Evolutionary conservation across 768 basidiomycete genomes (phyloP).

Genomic region (Inosperma sp.): DNA sequence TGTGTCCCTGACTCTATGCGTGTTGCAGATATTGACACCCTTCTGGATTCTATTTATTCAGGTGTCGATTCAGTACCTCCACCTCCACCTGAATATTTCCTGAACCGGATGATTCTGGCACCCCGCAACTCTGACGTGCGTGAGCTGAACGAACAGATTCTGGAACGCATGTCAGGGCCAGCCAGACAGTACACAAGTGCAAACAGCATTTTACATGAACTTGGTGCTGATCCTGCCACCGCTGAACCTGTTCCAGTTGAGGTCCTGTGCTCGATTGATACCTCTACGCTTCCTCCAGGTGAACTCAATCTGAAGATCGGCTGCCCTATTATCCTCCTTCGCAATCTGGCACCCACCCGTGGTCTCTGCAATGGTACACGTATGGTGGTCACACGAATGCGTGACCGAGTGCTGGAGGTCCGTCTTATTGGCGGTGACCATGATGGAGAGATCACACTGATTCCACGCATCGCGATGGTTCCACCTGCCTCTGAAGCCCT

Average conservation of each 20-base stretch:
- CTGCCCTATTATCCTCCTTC: conserved; percentile 30
- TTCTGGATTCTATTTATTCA: conserved; percentile 28
- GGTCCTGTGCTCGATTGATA: conserved; percentile 31
- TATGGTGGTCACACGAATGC: conserved; percentile 19
- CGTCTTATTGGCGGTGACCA: conserved; percentile 34
- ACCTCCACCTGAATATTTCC: conserved; percentile 25
- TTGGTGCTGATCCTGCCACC: conserved; percentile 15
- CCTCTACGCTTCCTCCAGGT: conserved; percentile 33
- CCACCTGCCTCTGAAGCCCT: conserved; percentile 12
- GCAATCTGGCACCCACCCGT: conserved; percentile 24
- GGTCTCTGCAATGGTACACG: conserved; percentile 31
- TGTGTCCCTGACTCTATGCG: conserved; percentile 27
- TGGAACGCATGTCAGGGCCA: conserved; percentile 21
- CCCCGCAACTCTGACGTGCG: conserved; percentile 32
- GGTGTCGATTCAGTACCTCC: background rate
- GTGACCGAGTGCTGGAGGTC: conserved; percentile 26
- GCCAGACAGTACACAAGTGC: conserved; percentile 21
- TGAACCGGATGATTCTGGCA: conserved; percentile 31
- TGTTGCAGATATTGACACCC: conserved; percentile 15
- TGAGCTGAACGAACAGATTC: conserved; percentile 25
- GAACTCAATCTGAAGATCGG: conserved; percentile 28
- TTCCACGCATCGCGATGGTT: conserved; percentile 33
- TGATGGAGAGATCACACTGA: conserved; percentile 32
- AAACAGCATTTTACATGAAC: conserved; percentile 23
- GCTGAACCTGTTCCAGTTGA: conserved; percentile 26